Evolutionary conservation across 768 basidiomycete species (phyloP).

Genomic region (Ramaria rubella): DNA sequence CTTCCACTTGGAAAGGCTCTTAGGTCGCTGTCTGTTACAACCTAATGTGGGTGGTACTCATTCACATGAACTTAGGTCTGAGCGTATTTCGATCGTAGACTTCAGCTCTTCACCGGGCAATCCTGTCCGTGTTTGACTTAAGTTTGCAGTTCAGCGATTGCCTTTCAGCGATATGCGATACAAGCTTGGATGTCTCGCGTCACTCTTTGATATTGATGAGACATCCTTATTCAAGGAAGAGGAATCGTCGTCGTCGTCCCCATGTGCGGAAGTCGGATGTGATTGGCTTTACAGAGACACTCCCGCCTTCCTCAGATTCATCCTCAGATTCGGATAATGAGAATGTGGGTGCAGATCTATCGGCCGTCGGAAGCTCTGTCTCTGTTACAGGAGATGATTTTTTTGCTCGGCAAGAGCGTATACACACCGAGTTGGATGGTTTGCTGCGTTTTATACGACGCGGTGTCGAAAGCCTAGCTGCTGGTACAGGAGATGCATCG

Average conservation of each 20-base stretch:
- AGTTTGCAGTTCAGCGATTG: conserved; percentile 60
- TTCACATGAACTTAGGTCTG: neutral
- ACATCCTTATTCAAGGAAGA: conserved; percentile 44
- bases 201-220: conserved; percentile 44
- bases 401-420: conserved; percentile 48
- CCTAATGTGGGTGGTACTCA: conserved; percentile 39
- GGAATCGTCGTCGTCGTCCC: conserved; percentile 52
- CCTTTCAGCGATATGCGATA: conserved; percentile 55
- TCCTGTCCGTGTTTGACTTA: conserved; percentile 69
- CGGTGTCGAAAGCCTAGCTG: conserved; percentile 63
- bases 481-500: conserved; percentile 52
- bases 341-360: conserved; percentile 15
- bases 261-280: conserved; percentile 22
- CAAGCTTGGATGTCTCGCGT: conserved; percentile 49
- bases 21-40: conserved; percentile 58
- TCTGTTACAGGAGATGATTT: conserved; percentile 41
- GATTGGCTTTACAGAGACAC: conserved; percentile 12
- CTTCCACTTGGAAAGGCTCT: conserved; percentile 52
- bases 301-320: conserved; percentile 20
- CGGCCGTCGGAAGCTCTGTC: conserved; percentile 21
- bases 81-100: conserved; percentile 37
- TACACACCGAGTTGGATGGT: conserved; percentile 64
- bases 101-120: conserved; percentile 53
- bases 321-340: conserved; percentile 30
- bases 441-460: conserved; percentile 63